Evolutionary conservation across 179 eudicot species (phyloP).

Genomic region (Silene vulgaris): DNA sequence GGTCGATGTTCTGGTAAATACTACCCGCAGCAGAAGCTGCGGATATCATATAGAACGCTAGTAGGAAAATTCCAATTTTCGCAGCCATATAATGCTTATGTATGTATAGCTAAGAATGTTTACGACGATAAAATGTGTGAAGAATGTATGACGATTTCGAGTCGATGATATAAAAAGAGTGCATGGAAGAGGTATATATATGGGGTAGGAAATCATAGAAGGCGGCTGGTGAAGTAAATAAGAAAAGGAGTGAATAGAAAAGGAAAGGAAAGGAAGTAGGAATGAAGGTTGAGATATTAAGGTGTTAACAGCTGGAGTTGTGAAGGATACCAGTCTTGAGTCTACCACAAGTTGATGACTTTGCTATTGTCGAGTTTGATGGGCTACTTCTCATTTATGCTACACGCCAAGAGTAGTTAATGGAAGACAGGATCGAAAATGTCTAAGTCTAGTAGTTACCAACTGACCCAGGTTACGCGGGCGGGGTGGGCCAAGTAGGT

Average conservation of each 20-base stretch:
- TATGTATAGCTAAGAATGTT: neutral
- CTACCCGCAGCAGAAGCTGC: conserved; percentile 20
- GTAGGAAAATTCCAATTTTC: conserved; percentile 9
- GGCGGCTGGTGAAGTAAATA: conserved; percentile 29
- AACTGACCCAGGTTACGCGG: too few relatives aligned
- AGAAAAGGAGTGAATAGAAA: neutral
- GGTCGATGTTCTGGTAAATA: conserved; percentile 26
- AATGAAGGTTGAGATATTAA: neutral
- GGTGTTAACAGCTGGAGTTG: conserved; percentile 5
- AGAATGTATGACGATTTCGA: too few relatives aligned
- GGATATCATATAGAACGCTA: conserved; percentile 10
- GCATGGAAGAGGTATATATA: conserved; percentile 23
- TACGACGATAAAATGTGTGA: neutral
- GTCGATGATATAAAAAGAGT: conserved; percentile 16
- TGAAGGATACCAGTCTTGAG: neutral
- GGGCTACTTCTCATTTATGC: neutral
- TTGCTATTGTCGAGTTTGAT: neutral
- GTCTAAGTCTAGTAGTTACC: too few relatives aligned
- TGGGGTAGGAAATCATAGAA: neutral
- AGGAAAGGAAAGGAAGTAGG: conserved; percentile 5
- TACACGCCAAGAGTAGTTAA: neutral
- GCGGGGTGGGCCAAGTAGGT: too few relatives aligned
- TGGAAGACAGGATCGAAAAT: too few relatives aligned
- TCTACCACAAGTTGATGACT: neutral
- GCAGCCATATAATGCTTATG: neutral